phyloP scores from a whole-genome alignment of 2,329 filamentous ascomycete genomes.

The Pyrenophora teres region DNA sequence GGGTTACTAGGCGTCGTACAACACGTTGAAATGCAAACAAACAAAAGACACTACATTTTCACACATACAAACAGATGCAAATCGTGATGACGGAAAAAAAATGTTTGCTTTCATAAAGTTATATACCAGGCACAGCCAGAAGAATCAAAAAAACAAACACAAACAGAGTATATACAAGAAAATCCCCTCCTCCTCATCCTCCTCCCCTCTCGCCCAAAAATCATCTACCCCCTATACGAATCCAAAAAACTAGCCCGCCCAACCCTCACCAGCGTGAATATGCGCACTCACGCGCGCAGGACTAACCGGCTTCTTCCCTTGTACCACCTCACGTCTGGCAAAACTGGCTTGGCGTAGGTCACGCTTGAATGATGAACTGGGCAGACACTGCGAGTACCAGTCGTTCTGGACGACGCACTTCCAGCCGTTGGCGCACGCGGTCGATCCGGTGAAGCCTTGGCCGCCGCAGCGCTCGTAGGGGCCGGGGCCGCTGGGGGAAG shows the following conservation, averaged over 20 bases:
- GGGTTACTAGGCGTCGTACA: too few relatives aligned
- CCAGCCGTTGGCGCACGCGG: constrained; percentile 46
- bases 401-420: constrained; percentile 48
- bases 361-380: background rate
- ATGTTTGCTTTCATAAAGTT: background rate
- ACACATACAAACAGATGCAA: background rate
- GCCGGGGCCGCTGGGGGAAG: background rate
- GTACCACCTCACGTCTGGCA: background rate
- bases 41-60: background rate
- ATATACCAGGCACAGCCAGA: constrained; percentile 1
- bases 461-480: constrained; percentile 54
- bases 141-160: background rate
- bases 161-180: constrained; percentile 4
- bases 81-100: background rate
- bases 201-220: too few relatives aligned
- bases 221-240: background rate
- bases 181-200: background rate
- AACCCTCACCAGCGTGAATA: background rate
- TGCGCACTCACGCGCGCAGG: background rate
- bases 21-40: too few relatives aligned
- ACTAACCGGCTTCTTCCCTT: background rate
- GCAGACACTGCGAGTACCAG: constrained; percentile 11
- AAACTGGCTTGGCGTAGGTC: background rate
- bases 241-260: constrained; percentile 1
- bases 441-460: constrained; percentile 46